phyloP scores from a whole-genome alignment of 148 eudicot species.

The Dianthus caryophyllus region DNA sequence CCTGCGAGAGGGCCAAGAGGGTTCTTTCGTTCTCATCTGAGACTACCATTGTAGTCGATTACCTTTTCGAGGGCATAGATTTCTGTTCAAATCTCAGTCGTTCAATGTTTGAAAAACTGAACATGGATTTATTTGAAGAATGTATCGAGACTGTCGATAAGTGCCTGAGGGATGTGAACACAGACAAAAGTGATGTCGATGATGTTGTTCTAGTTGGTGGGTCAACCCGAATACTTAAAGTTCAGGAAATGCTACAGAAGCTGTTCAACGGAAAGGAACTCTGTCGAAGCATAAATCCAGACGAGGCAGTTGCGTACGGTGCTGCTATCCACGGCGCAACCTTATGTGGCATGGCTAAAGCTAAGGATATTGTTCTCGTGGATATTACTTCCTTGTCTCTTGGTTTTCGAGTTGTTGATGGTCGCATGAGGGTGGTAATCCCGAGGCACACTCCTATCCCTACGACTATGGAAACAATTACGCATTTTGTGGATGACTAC shows the following conservation, averaged over 20 bases:
- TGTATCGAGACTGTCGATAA: neutral
- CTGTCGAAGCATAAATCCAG: constrained; percentile 3
- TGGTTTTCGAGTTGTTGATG: neutral
- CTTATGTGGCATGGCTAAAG: neutral
- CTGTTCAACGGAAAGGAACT: constrained; percentile 5
- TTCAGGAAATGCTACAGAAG: neutral
- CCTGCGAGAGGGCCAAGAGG: constrained; percentile 15
- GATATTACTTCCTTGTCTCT: constrained; percentile 14
- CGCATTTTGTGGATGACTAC: neutral
- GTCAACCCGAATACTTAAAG: constrained; percentile 10
- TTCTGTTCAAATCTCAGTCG: neutral
- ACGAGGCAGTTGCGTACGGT: constrained; percentile 13
- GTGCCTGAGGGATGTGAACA: constrained; percentile 9
- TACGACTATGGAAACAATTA: neutral
- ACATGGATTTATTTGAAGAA: constrained; percentile 2
- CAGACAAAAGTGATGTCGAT: neutral
- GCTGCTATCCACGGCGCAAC: constrained; percentile 1
- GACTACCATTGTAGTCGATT: neutral
- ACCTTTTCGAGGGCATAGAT: constrained; percentile 8
- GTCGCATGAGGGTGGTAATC: neutral
- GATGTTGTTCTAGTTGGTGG: constrained; percentile 10
- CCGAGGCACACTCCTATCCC: neutral
- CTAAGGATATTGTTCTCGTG: neutral
- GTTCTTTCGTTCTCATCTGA: neutral
- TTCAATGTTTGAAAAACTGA: neutral